Percentiles rank a stretch among this genome's conserved stretches.
Conservation (phyloP, 371 early-diverging fungal genomes). For the Phascolomyces articulosus region DNA sequence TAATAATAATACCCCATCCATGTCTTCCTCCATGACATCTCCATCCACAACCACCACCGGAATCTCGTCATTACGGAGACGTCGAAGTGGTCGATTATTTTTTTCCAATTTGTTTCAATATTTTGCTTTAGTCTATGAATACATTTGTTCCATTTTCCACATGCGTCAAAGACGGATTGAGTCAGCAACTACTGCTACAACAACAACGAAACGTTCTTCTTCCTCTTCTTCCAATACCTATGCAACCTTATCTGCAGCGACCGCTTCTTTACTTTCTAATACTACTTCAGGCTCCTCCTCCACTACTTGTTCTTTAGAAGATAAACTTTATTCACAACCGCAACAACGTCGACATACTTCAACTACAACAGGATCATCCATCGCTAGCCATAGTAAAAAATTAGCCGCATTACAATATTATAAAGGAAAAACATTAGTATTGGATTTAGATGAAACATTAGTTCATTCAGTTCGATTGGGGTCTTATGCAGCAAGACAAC, state of each 20-base stretch:
- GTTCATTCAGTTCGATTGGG: slow-evolving; percentile 80
- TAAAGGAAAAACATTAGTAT: slow-evolving; percentile 82
- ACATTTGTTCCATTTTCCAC: slow-evolving; percentile 19
- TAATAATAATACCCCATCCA: not conserved
- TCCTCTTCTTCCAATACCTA: too few species aligned
- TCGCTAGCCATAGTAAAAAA: slow-evolving; percentile 2
- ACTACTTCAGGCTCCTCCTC: not conserved
- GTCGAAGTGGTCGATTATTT: slow-evolving; percentile 18
- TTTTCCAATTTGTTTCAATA: slow-evolving; percentile 23
- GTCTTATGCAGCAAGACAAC: slow-evolving; percentile 20
- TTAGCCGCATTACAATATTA: slow-evolving; percentile 34
- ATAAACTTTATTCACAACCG: too few species aligned
- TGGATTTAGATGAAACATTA: slow-evolving; percentile 97
- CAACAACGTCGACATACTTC: slow-evolving; percentile 4
- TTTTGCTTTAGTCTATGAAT: slow-evolving; percentile 22
- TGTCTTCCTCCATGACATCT: not conserved
- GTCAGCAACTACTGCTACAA: not conserved
- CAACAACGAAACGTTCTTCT: not conserved
- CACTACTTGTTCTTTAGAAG: too few species aligned
- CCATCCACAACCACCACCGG: slow-evolving; percentile 11
- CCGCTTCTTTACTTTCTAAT: too few species aligned
- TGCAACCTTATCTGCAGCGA: too few species aligned
- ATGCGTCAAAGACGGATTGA: slow-evolving; percentile 21
- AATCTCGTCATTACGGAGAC: slow-evolving; percentile 8
- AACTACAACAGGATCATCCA: slow-evolving; percentile 2